Evolutionary conservation across 306 rosid genomes (phyloP).

Genomic region (Rubus parviflorus): DNA sequence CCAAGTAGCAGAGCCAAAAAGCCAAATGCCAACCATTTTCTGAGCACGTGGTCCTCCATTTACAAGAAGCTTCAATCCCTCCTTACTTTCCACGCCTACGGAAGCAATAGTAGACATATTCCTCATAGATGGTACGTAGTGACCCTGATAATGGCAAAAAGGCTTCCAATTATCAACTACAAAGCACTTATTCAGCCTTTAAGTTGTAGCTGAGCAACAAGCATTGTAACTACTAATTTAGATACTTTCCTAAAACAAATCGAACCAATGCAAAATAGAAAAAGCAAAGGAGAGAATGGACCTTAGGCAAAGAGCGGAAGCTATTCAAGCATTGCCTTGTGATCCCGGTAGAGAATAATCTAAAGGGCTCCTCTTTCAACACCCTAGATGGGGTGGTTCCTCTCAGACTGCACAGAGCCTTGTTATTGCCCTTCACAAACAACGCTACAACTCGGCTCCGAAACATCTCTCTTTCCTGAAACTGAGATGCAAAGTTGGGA

Average conservation of each 20-base stretch:
- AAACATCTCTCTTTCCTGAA: slow-evolving; percentile 17
- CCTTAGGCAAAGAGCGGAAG: slow-evolving; percentile 21
- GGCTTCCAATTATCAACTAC: neutral
- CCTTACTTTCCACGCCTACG: slow-evolving; percentile 35
- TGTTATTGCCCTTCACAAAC: slow-evolving; percentile 24
- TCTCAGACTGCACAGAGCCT: slow-evolving; percentile 20
- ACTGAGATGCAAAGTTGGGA: neutral
- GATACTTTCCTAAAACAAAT: neutral
- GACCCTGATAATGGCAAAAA: neutral
- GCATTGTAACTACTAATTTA: neutral
- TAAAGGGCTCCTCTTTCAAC: neutral
- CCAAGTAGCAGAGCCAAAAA: slow-evolving; percentile 88
- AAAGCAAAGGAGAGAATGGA: neutral
- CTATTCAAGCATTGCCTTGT: slow-evolving; percentile 8
- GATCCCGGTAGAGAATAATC: slow-evolving; percentile 16
- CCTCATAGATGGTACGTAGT: neutral
- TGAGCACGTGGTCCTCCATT: slow-evolving; percentile 66
- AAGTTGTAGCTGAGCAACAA: neutral
- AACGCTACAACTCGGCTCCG: slow-evolving; percentile 24
- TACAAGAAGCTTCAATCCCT: slow-evolving; percentile 69
- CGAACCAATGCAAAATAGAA: neutral
- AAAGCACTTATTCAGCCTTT: neutral
- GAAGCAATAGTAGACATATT: slow-evolving; percentile 28
- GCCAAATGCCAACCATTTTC: slow-evolving; percentile 84
- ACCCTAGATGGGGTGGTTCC: slow-evolving; percentile 3